Evolutionary conservation across 2,329 filamentous ascomycete species (phyloP), one percentile per base, ranked within the genome.

Genomic region (Pseudocercospora fuligena): DNA sequence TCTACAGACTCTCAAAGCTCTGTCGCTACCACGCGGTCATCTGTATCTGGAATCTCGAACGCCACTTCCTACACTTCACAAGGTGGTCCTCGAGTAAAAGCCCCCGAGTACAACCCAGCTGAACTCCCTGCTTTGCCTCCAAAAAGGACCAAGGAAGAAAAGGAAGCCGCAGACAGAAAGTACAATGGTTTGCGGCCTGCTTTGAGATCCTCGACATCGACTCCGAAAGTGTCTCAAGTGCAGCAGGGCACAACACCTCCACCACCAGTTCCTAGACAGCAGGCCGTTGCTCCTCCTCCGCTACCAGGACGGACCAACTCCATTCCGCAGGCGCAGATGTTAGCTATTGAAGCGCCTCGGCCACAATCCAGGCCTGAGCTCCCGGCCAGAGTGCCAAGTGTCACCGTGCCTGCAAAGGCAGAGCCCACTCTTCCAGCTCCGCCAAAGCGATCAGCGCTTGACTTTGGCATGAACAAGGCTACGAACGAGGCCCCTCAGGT

Each of bases 91-190:
- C 70, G 59, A 14, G 64, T 78, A 58, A 66, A 70, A 60, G 77
- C 87, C 5, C 87, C 88, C 9, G 83, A 83, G 56, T 89, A 84
- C 78, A 85, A 87, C 66, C 83, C 86, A 58, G 76, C 82, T 14
- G 81, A 82, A 43, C 76, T 89, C 9, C 87, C 87, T 60, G 79
- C 83, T 31, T 78, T 88, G 40, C 86, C 86, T 58, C 82, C 84
- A 0, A 87, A 84, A 71, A 77, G 79, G 61, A 73, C 78, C n/a
- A 73, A 78, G n/a, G 79, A 80, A 58, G 77, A 82, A 46, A 76
- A 76, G 56, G 80, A 82, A 56, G 76, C 74, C 5, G 70, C 68
- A 19, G 71, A 73, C 36, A 64, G 69, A 40, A 73, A 70, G 54
- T 73, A 74, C 47, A 66, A 66, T 63, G 62, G 62, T 6, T 23